These are phyloP conservation scores for Talaromyces sp. DNA, from an alignment of 2,329 filamentous ascomycete species.

Conservation along the genomic window DNA sequence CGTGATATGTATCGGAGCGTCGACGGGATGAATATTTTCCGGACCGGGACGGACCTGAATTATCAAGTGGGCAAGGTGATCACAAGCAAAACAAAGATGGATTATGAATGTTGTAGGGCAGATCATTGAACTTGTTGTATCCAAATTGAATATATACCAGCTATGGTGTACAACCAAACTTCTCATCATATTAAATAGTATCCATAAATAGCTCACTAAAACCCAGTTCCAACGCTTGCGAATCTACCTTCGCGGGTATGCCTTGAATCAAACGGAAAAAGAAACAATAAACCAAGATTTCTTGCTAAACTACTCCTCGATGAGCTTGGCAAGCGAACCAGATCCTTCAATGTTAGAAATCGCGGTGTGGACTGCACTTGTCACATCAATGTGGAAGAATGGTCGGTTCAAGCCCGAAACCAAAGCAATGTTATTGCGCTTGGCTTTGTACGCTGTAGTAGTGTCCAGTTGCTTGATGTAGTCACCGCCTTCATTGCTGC, in stretches of 20 bases:
- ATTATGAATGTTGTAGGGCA: no score
- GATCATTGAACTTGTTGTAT: neutral
- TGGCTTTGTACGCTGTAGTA: constrained; percentile 46
- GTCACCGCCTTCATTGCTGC: constrained; percentile 28
- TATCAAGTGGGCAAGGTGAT: no score
- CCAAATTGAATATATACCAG: neutral
- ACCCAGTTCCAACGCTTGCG: constrained; percentile 13
- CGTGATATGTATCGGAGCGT: no score
- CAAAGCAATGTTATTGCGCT: constrained; percentile 52
- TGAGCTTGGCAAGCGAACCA: neutral
- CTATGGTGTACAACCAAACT: neutral
- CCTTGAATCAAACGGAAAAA: constrained; percentile 6
- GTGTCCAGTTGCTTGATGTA: constrained; percentile 46
- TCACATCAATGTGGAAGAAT: constrained; percentile 90
- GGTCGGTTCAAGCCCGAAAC: constrained; percentile 86
- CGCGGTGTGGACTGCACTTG: constrained; percentile 81
- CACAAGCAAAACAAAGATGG: no score
- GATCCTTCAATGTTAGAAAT: constrained; percentile 60
- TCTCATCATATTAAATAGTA: neutral
- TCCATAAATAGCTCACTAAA: neutral
- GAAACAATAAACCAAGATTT: neutral
- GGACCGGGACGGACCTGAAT: no score
- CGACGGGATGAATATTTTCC: no score
- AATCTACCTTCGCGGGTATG: constrained; percentile 17
- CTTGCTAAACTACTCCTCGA: constrained; percentile 7